phyloP scores from a whole-genome alignment of 176 grass and related monocot genomes.

The Hsuehochloa calcarea region DNA sequence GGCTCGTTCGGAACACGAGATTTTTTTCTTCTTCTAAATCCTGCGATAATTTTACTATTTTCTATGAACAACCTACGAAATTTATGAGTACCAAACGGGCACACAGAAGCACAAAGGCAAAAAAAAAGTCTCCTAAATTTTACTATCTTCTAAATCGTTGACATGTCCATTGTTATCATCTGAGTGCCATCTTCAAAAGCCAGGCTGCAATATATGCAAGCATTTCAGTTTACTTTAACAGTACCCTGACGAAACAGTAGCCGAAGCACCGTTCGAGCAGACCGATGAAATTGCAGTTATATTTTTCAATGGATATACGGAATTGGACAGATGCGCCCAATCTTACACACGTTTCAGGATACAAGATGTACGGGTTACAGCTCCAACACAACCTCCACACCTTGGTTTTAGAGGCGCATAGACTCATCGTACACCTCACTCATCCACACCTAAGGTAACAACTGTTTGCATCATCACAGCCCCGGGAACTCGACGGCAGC shows the following conservation, averaged over 20 bases:
- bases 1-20: too few relatives aligned
- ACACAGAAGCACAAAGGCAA: not conserved
- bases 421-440: too few relatives aligned
- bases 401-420: too few relatives aligned
- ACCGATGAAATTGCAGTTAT: not conserved
- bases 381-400: not conserved
- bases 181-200: not conserved
- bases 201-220: too few relatives aligned
- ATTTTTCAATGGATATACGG: not conserved
- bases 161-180: not conserved
- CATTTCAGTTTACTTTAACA: not conserved
- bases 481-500: not conserved
- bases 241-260: not conserved
- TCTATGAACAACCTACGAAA: too few relatives aligned
- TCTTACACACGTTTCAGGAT: conserved; percentile 2
- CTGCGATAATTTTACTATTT: too few relatives aligned
- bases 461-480: conserved; percentile 11
- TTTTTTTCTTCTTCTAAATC: too few relatives aligned
- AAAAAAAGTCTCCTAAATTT: not conserved
- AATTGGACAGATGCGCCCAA: not conserved
- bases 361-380: conserved; percentile 15
- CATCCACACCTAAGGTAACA: conserved; percentile 18
- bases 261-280: not conserved
- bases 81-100: too few relatives aligned
- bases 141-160: too few relatives aligned